phyloP scores from a whole-genome alignment of 257 asterid genomes.

The Nicotiana benthamiana region DNA sequence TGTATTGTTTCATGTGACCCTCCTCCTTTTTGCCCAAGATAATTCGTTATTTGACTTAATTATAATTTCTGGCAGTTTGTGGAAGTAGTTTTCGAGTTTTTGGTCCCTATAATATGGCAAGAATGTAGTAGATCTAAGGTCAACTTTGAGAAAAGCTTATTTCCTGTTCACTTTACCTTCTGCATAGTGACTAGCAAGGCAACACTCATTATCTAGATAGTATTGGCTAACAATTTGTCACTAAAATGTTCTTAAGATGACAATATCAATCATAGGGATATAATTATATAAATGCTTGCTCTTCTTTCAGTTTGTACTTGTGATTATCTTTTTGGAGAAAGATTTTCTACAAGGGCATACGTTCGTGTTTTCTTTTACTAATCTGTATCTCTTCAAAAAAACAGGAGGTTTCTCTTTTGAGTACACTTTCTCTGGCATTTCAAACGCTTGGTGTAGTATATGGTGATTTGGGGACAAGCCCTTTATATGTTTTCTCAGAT shows the following conservation, averaged over 20 bases:
- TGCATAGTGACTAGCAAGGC: background rate
- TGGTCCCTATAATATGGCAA: background rate
- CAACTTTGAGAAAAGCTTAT: background rate
- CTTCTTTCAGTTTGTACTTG: background rate
- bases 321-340: background rate
- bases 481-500: slow-evolving; percentile 76
- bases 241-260: background rate
- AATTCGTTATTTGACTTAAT: background rate
- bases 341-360: background rate
- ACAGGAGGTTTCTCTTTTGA: slow-evolving; percentile 68
- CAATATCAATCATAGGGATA: background rate
- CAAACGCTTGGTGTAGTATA: slow-evolving; percentile 98
- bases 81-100: background rate
- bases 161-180: background rate
- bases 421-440: slow-evolving; percentile 68
- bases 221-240: background rate
- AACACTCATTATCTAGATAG: background rate
- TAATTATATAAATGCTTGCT: background rate
- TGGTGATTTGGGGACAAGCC: slow-evolving; percentile 98
- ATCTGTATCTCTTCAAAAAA: slow-evolving; percentile 2
- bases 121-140: background rate
- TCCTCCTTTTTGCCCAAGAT: background rate
- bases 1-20: background rate
- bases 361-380: background rate
- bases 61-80: background rate